A percentile compares a stretch with the other conserved stretches of the same genome.
phyloP scores from a whole-genome alignment of 495 filamentous ascomycete species.

The Neurospora tetrasperma region DNA sequence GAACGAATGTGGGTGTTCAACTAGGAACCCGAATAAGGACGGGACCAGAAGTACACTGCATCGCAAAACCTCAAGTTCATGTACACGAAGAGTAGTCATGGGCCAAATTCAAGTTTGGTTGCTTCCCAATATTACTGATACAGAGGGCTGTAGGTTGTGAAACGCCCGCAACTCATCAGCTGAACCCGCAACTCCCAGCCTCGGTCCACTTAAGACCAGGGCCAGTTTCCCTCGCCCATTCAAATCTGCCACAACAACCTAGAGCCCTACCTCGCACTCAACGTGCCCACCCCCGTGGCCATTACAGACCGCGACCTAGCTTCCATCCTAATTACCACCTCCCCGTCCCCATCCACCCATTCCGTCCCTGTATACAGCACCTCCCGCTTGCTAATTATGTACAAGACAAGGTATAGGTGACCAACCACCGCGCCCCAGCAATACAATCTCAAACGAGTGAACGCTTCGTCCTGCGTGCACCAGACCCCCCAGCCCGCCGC shows the following conservation, averaged over 20 bases:
- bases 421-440: conserved; percentile 55
- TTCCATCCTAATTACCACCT: conserved; percentile 35
- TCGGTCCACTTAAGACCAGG: not conserved
- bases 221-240: not conserved
- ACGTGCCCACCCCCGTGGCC: not conserved
- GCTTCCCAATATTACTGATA: not conserved
- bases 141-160: not conserved
- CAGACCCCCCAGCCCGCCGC: conserved; percentile 60
- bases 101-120: not conserved
- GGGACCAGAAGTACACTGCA: not conserved
- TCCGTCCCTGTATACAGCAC: conserved; percentile 40
- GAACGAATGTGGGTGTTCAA: not conserved
- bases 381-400: conserved; percentile 49
- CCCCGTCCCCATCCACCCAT: conserved; percentile 51
- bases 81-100: not conserved
- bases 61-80: not conserved
- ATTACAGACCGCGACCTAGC: conserved; percentile 3
- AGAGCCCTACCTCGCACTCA: not conserved
- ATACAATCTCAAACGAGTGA: conserved; percentile 43
- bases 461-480: conserved; percentile 23
- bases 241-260: not conserved
- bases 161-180: not conserved
- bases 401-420: conserved; percentile 57
- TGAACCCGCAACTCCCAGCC: not conserved
- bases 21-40: not conserved